Percentiles rank a stretch among this genome's conserved stretches.
phyloP scores from a whole-genome alignment of 352 stramenopile species.

The Saprolegnia diclina region DNA sequence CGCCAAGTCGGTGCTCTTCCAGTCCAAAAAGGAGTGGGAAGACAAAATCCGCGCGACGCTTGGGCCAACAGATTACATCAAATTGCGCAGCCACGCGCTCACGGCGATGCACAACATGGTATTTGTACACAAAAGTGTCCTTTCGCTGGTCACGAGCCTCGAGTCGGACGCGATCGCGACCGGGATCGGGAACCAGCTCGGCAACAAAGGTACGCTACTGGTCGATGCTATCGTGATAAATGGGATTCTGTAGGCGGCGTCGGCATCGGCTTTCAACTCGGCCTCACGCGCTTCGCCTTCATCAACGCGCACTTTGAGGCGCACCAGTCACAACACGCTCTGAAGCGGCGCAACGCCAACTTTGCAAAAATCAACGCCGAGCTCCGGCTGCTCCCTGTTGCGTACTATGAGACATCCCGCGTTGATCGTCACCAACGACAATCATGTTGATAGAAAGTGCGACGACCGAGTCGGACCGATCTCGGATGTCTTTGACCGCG shows the following conservation, averaged over 20 bases:
- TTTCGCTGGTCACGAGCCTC: conserved; percentile 81
- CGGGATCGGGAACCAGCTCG: conserved; percentile 90
- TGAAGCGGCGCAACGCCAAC: conserved; percentile 86
- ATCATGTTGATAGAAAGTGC: neutral
- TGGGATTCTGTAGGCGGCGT: conserved; percentile 53
- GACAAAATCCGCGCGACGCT: conserved; percentile 50
- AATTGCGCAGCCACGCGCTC: conserved; percentile 86
- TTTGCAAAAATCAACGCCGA: conserved; percentile 84
- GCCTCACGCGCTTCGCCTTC: conserved; percentile 83
- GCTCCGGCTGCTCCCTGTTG: conserved; percentile 38
- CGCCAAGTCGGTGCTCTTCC: conserved; percentile 90
- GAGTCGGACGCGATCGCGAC: conserved; percentile 88
- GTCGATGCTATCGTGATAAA: neutral
- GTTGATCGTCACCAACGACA: neutral
- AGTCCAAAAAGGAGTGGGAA: conserved; percentile 83
- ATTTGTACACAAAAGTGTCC: conserved; percentile 85
- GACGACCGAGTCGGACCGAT: conserved; percentile 27
- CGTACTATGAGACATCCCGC: neutral
- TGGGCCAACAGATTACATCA: conserved; percentile 75
- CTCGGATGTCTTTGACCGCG: conserved; percentile 73
- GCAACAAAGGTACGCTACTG: conserved; percentile 86
- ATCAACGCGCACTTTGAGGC: conserved; percentile 93
- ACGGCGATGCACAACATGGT: conserved; percentile 92
- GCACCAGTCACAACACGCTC: conserved; percentile 76
- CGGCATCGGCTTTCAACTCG: conserved; percentile 79